Percentiles rank a stretch among this genome's conserved stretches.
Evolutionary conservation across 2,329 filamentous ascomycete genomes (phyloP).

Genomic region (Cladosporium sp.): DNA sequence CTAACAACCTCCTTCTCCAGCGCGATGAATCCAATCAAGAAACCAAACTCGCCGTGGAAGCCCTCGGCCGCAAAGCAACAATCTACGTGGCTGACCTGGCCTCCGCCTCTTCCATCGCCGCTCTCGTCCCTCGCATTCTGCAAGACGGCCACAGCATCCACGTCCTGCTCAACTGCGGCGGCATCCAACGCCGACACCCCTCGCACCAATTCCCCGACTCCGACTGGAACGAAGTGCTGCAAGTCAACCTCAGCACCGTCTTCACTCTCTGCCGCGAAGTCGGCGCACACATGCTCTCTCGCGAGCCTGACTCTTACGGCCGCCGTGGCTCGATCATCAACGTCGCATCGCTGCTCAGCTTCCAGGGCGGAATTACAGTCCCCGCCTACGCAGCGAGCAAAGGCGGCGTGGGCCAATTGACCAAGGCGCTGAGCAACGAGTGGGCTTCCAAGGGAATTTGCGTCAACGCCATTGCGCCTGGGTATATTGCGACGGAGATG

Average conservation of each 20-base stretch:
- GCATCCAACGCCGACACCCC: constrained; percentile 25
- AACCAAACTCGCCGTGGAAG: constrained; percentile 59
- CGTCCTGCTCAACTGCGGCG: constrained; percentile 28
- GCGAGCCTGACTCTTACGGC: constrained; percentile 23
- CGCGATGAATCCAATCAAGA: constrained; percentile 50
- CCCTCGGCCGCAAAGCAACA: constrained; percentile 59
- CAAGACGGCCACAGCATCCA: constrained; percentile 22
- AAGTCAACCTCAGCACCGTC: constrained; percentile 53
- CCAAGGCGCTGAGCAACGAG: constrained; percentile 78
- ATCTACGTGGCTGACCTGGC: constrained; percentile 69
- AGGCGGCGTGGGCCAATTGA: constrained; percentile 76
- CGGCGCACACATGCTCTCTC: constrained; percentile 19
- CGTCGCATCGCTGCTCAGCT: constrained; percentile 19
- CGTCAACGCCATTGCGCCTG: constrained; percentile 82
- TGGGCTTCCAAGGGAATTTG: constrained; percentile 71
- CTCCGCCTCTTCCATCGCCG: constrained; percentile 54
- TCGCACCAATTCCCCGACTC: constrained; percentile 27
- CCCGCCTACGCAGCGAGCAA: constrained; percentile 83
- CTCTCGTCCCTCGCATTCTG: constrained; percentile 47
- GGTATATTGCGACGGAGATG: constrained; percentile 87
- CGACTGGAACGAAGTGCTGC: constrained; percentile 25
- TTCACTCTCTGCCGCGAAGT: constrained; percentile 64
- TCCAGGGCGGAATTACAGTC: constrained; percentile 56
- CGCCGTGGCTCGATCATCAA: constrained; percentile 24
- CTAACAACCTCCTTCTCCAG: constrained; percentile 32